phyloP scores from a whole-genome alignment of 768 basidiomycete genomes.

The Agrocybe pediades region DNA sequence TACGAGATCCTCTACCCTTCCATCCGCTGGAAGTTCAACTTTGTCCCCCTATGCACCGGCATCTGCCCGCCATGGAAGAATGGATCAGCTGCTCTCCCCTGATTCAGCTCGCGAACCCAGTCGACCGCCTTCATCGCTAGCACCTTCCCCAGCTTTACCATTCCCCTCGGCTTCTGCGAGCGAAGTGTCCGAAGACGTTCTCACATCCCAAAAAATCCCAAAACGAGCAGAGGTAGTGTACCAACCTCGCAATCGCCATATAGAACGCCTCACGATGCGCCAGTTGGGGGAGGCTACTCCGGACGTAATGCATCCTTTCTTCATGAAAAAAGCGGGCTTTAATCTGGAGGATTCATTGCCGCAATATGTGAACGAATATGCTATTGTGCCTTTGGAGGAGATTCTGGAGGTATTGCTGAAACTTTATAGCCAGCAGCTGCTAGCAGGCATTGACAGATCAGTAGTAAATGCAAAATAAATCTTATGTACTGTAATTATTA shows the following conservation, averaged over 20 bases:
- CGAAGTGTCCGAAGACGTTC: slow-evolving; percentile 16
- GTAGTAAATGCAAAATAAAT: neutral
- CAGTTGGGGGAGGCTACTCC: slow-evolving; percentile 90
- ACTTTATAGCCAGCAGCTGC: slow-evolving; percentile 75
- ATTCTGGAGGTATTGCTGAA: slow-evolving; percentile 81
- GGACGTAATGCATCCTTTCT: slow-evolving; percentile 86
- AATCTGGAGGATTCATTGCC: slow-evolving; percentile 84
- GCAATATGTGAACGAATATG: slow-evolving; percentile 86
- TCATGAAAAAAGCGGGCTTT: slow-evolving; percentile 84
- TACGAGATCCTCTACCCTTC: slow-evolving; percentile 33
- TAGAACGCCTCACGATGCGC: slow-evolving; percentile 81
- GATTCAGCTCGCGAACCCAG: slow-evolving; percentile 19
- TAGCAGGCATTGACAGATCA: slow-evolving; percentile 32
- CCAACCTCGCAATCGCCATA: slow-evolving; percentile 57
- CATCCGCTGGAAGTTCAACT: slow-evolving; percentile 16
- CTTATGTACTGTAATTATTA: neutral
- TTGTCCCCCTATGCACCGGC: slow-evolving; percentile 26
- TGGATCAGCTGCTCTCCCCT: slow-evolving; percentile 19
- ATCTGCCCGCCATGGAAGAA: slow-evolving; percentile 21
- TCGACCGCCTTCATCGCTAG: slow-evolving; percentile 11
- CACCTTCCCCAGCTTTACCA: neutral
- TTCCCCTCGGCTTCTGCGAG: slow-evolving; percentile 6
- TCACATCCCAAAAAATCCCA: slow-evolving; percentile 10
- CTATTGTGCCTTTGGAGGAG: slow-evolving; percentile 78
- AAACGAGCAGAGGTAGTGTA: slow-evolving; percentile 46